Base-by-base conservation (phyloP, 495 filamentous ascomycete species). In the Trichoderma gamsii region DNA sequence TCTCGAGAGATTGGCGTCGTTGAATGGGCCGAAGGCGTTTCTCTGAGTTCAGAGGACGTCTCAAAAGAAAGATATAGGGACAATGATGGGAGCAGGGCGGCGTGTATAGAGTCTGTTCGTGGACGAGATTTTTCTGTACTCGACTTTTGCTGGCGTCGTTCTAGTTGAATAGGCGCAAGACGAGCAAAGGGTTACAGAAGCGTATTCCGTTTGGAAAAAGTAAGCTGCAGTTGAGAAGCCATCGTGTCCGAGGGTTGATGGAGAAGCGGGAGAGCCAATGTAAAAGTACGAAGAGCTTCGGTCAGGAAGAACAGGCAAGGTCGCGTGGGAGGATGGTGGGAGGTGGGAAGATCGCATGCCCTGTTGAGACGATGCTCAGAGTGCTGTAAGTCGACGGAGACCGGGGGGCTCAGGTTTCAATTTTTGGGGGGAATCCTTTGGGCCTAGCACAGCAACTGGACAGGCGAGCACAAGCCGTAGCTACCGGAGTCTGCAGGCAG, bases 271-370 rank as follows among this genome's bases (percentile, higher is more conserved):
- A 56, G 51, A 61, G 56, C 25, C 25, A 61, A 21, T 61, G 56
- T 61, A 32, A 25, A 56, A 15, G 56, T 29, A 61, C 56, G 56
- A 61, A 25, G 11, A 25, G 56, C 56, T 61, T 61, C 56, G 56
- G 56, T 61, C 56, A 61, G 56, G 56, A 61, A 61, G 56, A 61
- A 61, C 16, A 61, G 56, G 56, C 56, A 61, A 61, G 56, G 56
- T 61, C 56, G 56, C 56, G 56, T 61, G 56, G 56, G 56, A 32
- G 56, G 56, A 61, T 61, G 23, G 35, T 38, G 35, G 35, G 35
- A 29, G 56, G 23, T 23, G 16, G 56, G 25, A 25, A 61, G 56
- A 61, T 29, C 25, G 56, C 25, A 18, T 21, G 56, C 16, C n/a
- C 56, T 61, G 56, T 49, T 11, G 44, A 49, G 44, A 38, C 44